These are phyloP conservation scores for Tausonia pullulans DNA, from an alignment of 1,284 basidiomycete genomes.

Conservation along the genomic window DNA sequence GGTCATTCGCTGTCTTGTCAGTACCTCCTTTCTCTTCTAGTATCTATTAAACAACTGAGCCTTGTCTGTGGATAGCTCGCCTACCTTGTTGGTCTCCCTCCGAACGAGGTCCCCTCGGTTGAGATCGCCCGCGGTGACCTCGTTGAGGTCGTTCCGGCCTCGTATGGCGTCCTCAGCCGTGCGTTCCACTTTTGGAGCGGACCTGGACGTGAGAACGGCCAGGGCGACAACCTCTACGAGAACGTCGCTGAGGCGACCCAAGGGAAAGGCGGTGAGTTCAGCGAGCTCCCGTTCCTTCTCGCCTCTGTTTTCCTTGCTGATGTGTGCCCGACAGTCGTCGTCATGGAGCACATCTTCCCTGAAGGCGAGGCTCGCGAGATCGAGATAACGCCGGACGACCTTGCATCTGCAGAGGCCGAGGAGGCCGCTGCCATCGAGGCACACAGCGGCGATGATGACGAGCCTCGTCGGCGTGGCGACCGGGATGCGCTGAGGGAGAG, in stretches of 20 bases:
- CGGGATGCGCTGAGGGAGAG: too few species aligned
- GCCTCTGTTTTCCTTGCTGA: too few species aligned
- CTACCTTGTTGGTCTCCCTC: slow-evolving; percentile 87
- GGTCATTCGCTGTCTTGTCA: slow-evolving; percentile 84
- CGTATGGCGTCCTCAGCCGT: slow-evolving; percentile 76
- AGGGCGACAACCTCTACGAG: slow-evolving; percentile 35
- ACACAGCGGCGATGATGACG: too few species aligned
- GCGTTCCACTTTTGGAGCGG: slow-evolving; percentile 76
- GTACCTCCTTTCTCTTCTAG: slow-evolving; percentile 23
- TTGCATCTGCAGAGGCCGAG: too few species aligned
- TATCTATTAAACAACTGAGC: neutral
- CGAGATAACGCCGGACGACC: too few species aligned
- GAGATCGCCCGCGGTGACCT: slow-evolving; percentile 86
- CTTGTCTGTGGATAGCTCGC: slow-evolving; percentile 41
- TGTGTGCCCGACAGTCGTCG: too few species aligned
- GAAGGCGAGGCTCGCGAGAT: too few species aligned
- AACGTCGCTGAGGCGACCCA: slow-evolving; percentile 23
- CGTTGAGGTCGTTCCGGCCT: slow-evolving; percentile 77
- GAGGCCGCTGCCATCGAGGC: too few species aligned
- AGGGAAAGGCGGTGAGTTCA: neutral
- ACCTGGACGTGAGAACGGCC: slow-evolving; percentile 31
- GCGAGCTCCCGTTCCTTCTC: too few species aligned
- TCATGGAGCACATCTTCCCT: too few species aligned
- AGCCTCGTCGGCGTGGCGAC: too few species aligned
- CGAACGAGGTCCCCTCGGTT: slow-evolving; percentile 90